Conservation (phyloP, 208 protist species). For the Porcisia deanei region DNA sequence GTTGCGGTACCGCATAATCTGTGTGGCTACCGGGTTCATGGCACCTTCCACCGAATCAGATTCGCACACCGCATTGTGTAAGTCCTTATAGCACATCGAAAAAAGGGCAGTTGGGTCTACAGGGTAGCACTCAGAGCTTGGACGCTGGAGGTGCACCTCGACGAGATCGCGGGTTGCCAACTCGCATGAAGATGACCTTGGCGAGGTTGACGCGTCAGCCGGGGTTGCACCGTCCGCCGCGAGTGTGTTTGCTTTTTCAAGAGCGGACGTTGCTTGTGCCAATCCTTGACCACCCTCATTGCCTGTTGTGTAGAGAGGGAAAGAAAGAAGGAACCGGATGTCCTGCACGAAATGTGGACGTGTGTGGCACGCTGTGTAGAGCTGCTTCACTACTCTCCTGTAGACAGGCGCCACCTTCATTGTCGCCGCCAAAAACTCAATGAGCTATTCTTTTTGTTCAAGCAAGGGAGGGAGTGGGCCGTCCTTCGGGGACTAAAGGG, state of each 20-base stretch:
- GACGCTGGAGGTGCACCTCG: slow-evolving; percentile 19
- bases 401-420: slow-evolving; percentile 70
- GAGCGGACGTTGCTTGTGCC: not conserved
- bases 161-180: not conserved
- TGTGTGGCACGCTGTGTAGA: slow-evolving; percentile 37
- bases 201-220: not conserved
- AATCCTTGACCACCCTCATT: not conserved
- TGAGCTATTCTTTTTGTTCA: not conserved
- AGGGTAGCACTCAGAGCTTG: slow-evolving; percentile 34
- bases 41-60: not conserved
- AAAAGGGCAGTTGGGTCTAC: slow-evolving; percentile 35
- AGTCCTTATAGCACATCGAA: slow-evolving; percentile 33
- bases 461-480: no score
- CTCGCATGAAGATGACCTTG: not conserved
- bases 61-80: slow-evolving; percentile 19
- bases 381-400: slow-evolving; percentile 55
- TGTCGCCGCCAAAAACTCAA: no score
- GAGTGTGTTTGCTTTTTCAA: not conserved
- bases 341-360: slow-evolving; percentile 76
- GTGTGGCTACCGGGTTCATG: slow-evolving; percentile 27
- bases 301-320: slow-evolving; percentile 32
- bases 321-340: slow-evolving; percentile 77
- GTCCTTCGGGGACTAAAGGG: not conserved
- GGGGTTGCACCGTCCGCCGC: not conserved
- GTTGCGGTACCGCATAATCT: slow-evolving; percentile 52